A percentile compares a stretch with the other conserved stretches of the same genome.
Evolutionary conservation across 768 basidiomycete species (phyloP).

Genomic region (Boletus sp.): DNA sequence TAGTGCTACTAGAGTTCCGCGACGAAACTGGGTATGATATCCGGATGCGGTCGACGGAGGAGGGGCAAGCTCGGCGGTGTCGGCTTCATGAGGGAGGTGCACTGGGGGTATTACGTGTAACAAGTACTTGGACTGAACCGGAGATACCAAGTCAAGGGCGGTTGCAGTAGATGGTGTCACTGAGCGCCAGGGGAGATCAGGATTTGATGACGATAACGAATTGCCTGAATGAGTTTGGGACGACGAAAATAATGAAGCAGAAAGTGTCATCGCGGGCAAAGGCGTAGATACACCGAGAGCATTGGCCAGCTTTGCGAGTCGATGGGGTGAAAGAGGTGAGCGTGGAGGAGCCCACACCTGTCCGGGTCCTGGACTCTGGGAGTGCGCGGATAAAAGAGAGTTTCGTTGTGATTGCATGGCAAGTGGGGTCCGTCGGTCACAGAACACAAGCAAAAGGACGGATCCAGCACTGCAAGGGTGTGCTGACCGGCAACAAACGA

Average conservation of each 20-base stretch:
- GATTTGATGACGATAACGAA: constrained; percentile 16
- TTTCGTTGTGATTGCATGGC: constrained; percentile 15
- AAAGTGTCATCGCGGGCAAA: constrained; percentile 46
- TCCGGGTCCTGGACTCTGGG: constrained; percentile 8
- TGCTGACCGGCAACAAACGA: constrained; percentile 3
- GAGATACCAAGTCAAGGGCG: constrained; percentile 37
- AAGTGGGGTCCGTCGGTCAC: background rate
- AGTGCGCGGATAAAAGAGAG: constrained; percentile 9
- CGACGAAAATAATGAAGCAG: constrained; percentile 10
- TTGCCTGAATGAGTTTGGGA: constrained; percentile 11
- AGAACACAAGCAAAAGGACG: constrained; percentile 1
- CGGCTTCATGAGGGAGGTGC: constrained; percentile 64
- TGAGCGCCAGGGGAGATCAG: constrained; percentile 43
- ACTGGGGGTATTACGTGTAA: constrained; percentile 81
- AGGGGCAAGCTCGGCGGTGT: constrained; percentile 46
- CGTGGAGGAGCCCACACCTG: constrained; percentile 59
- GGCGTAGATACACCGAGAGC: constrained; percentile 80
- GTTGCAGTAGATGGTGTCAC: constrained; percentile 46
- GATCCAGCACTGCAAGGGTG: constrained; percentile 3
- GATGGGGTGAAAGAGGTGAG: constrained; percentile 68
- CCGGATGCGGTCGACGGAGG: constrained; percentile 61
- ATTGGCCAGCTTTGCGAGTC: constrained; percentile 80
- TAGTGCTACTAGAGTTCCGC: constrained; percentile 85
- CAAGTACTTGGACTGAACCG: constrained; percentile 61
- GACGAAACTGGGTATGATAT: constrained; percentile 74